A percentile compares a stretch with the other conserved stretches of the same genome.
Evolutionary conservation across 768 basidiomycete genomes (phyloP).

Genomic region (Ephemerocybe angulata): DNA sequence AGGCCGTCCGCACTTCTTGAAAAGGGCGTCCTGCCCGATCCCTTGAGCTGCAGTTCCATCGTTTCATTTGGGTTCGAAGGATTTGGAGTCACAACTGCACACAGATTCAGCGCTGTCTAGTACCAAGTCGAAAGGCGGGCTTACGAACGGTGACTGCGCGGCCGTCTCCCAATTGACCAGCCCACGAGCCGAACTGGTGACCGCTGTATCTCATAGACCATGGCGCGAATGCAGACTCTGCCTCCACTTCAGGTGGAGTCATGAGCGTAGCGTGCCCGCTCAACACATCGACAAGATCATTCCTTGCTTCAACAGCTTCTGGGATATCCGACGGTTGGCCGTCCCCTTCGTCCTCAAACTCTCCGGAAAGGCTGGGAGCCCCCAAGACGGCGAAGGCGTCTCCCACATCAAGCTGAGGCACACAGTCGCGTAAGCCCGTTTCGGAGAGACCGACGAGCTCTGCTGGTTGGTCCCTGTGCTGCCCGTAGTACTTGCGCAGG

Average conservation of each 20-base stretch:
- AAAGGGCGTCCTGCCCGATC: slow-evolving; percentile 91
- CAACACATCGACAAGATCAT: slow-evolving; percentile 78
- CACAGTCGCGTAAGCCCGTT: slow-evolving; percentile 63
- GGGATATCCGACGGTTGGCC: slow-evolving; percentile 25
- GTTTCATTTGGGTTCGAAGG: slow-evolving; percentile 48
- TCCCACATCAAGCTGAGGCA: slow-evolving; percentile 85
- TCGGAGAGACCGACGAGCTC: slow-evolving; percentile 72
- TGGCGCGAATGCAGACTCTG: slow-evolving; percentile 50
- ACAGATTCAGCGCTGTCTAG: slow-evolving; percentile 1
- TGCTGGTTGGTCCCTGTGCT: slow-evolving; percentile 48
- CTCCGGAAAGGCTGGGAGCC: slow-evolving; percentile 47
- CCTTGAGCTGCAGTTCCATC: slow-evolving; percentile 93
- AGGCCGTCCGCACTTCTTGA: slow-evolving; percentile 90
- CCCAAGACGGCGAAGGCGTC: slow-evolving; percentile 74
- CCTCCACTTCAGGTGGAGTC: slow-evolving; percentile 29
- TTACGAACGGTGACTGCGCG: slow-evolving; percentile 81
- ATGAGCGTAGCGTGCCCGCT: slow-evolving; percentile 74
- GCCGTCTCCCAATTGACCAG: slow-evolving; percentile 95
- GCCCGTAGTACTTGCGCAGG: slow-evolving; percentile 48
- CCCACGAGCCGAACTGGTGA: slow-evolving; percentile 86
- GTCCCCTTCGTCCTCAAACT: slow-evolving; percentile 33
- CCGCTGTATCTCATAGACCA: slow-evolving; percentile 93
- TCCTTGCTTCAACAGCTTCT: slow-evolving; percentile 44
- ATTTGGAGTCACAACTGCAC: slow-evolving; percentile 73
- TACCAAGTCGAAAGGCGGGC: slow-evolving; percentile 6